A percentile compares a stretch with the other conserved stretches of the same genome.
These are phyloP conservation scores for Alternaria postmessia DNA, from an alignment of 2,329 filamentous ascomycete genomes.

Conservation along the genomic window DNA sequence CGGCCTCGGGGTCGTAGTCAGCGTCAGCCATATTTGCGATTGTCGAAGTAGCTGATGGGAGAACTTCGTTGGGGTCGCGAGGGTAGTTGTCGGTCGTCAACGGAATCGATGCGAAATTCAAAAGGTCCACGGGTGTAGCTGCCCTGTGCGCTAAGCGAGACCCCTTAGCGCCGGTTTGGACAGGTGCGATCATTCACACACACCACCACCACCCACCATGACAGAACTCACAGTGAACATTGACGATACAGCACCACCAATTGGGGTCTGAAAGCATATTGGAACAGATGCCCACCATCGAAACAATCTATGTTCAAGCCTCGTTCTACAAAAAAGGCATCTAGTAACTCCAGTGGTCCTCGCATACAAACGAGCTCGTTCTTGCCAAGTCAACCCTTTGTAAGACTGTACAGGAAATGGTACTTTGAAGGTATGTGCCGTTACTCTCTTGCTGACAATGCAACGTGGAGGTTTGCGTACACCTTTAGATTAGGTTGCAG, in stretches of 20 bases:
- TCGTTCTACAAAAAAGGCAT: neutral
- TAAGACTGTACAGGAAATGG: no score
- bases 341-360: no score
- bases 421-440: no score
- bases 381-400: no score
- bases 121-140: constrained; percentile 10
- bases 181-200: neutral
- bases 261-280: no score
- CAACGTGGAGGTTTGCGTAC: no score
- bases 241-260: no score
- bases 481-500: no score
- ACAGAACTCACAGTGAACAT: neutral
- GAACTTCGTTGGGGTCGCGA: constrained; percentile 48
- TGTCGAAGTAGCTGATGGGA: constrained; percentile 54
- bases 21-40: constrained; percentile 83
- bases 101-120: constrained; percentile 5
- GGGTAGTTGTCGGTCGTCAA: constrained; percentile 41
- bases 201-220: neutral
- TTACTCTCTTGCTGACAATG: no score
- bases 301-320: no score
- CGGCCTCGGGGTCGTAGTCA: constrained; percentile 72
- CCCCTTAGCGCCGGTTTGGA: constrained; percentile 11
- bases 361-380: neutral
- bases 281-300: no score
- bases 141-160: constrained; percentile 17